Base-by-base conservation (phyloP, 73 alveolate species). In the Tetrahymena malaccensis region DNA sequence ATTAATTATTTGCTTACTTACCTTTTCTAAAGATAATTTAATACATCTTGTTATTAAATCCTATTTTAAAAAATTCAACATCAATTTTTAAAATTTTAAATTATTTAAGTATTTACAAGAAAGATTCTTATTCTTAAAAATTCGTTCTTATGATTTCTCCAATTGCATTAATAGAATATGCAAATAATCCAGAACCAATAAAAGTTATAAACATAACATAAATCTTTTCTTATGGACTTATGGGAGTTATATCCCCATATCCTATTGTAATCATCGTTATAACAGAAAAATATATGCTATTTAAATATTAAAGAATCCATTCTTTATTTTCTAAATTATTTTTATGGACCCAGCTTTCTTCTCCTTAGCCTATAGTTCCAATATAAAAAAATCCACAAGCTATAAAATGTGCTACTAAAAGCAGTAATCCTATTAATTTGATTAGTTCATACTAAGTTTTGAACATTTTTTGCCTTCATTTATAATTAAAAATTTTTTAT, bases 201-300 rank as follows among this genome's bases (percentile, higher is more conserved):
- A 94, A 37, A 11, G 96, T 94, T 55, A 94, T 94, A 34, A 34
- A 21, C 38, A 94, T 84, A 15, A 94, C 96, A 94, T 57, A 94
- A 35, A 94, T 40, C 25, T 50, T 84, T 34, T 94, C 96, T 0
- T 35, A 15, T 37, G 85, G 93, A 84, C 57, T 94, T 15, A 43
- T 35, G 1, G 96, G 96, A n/a, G 93, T 89, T 16, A 94, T 94
- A 7, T 94, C 96, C 0, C 96, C 96, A 94, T 94, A 94, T 13
- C 96, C 96, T 25, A 94, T 83, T 84, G 96, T 94, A 35, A 94
- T 31, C 21, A 94, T 94, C 1, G 96, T 94, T 2, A 94, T 84
- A 1, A 89, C 93, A 25, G 93, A 84, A 84, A 94, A 94, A 38
- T 94, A 94, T 10, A 94, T 43, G 43, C 94, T 37, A 83, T 58